phyloP scores from a whole-genome alignment of 176 grass and related monocot genomes.

The Themeda triandra region DNA sequence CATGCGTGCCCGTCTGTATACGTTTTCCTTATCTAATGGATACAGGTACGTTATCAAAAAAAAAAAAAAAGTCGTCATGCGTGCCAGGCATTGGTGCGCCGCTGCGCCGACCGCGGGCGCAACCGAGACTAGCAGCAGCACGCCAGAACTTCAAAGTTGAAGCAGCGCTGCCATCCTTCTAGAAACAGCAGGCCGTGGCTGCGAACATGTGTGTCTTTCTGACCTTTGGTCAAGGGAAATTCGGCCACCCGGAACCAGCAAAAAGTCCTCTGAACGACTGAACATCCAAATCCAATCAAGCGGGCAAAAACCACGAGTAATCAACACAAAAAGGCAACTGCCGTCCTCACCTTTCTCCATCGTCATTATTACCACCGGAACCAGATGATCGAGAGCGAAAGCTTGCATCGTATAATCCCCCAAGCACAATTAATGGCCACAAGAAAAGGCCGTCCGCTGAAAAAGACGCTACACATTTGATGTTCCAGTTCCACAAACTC shows the following conservation, averaged over 20 bases:
- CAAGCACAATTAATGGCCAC: background rate
- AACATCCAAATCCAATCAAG: background rate
- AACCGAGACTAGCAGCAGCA: too few relatives aligned
- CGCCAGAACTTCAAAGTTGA: background rate
- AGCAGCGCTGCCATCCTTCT: background rate
- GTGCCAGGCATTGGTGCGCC: too few relatives aligned
- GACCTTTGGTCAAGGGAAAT: background rate
- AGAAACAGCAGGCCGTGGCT: background rate
- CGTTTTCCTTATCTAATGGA: too few relatives aligned
- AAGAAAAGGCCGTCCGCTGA: background rate
- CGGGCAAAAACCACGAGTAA: background rate
- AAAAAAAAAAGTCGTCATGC: too few relatives aligned
- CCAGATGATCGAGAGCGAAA: background rate
- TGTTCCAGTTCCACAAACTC: background rate
- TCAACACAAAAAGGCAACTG: background rate
- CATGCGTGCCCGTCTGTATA: too few relatives aligned
- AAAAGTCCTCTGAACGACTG: too few relatives aligned
- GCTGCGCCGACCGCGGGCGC: too few relatives aligned
- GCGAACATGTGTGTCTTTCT: background rate
- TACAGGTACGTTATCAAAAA: too few relatives aligned
- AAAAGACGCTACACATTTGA: background rate
- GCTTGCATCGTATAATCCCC: background rate
- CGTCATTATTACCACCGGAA: background rate
- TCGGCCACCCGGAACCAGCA: too few relatives aligned
- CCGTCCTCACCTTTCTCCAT: background rate